These are phyloP conservation scores for Hypoxylon fragiforme DNA, from an alignment of 495 filamentous ascomycete genomes.

Conservation along the genomic window DNA sequence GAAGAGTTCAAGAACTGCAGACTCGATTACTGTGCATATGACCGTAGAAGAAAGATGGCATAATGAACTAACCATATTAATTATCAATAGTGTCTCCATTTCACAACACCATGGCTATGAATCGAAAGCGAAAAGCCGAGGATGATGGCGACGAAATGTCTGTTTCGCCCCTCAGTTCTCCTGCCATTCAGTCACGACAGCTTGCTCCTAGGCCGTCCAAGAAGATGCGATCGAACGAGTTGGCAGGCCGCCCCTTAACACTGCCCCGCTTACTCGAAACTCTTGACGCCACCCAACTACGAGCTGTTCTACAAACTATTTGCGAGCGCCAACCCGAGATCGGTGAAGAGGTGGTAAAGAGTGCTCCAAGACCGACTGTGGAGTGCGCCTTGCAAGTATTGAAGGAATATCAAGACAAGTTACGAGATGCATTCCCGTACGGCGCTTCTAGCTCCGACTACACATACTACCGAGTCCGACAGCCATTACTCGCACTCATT, in stretches of 20 bases:
- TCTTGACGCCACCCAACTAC: slow-evolving; percentile 77
- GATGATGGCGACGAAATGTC: slow-evolving; percentile 90
- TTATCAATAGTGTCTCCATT: slow-evolving; percentile 55
- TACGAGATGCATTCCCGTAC: slow-evolving; percentile 83
- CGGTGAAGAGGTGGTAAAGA: slow-evolving; percentile 77
- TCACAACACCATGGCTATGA: slow-evolving; percentile 53
- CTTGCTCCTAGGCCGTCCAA: slow-evolving; percentile 64
- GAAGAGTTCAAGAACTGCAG: neutral
- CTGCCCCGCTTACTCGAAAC: slow-evolving; percentile 89
- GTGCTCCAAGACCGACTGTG: slow-evolving; percentile 82
- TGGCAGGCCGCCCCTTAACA: slow-evolving; percentile 75
- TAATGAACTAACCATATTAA: slow-evolving; percentile 22
- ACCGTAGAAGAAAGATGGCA: slow-evolving; percentile 19
- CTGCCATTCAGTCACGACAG: slow-evolving; percentile 65
- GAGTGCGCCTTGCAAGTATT: slow-evolving; percentile 77
- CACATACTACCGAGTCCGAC: slow-evolving; percentile 88
- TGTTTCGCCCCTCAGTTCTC: slow-evolving; percentile 78
- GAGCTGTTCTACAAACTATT: slow-evolving; percentile 79
- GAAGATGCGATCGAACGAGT: slow-evolving; percentile 63
- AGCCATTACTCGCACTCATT: slow-evolving; percentile 75
- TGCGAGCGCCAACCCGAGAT: slow-evolving; percentile 86
- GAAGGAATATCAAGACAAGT: slow-evolving; percentile 73
- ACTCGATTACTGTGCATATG: slow-evolving; percentile 6
- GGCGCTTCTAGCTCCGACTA: slow-evolving; percentile 88
- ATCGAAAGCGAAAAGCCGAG: slow-evolving; percentile 86